Evolutionary conservation across 371 early-diverging fungal genomes (phyloP).

Genomic region (Chytridium lagenaria): DNA sequence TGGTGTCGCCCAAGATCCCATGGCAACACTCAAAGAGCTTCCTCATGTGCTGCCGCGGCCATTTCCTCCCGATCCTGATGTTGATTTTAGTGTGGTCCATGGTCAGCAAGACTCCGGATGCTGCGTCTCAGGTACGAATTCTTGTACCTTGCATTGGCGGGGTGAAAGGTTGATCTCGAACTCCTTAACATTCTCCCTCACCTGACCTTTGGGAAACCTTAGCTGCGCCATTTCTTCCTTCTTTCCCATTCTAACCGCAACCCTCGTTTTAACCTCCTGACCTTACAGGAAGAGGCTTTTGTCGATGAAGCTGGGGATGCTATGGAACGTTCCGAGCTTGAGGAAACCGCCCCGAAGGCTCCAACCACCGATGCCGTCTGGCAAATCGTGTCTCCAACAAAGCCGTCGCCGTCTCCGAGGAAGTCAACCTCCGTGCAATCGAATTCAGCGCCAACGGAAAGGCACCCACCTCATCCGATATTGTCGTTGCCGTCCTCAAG

Average conservation of each 20-base stretch:
- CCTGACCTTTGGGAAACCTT: no score
- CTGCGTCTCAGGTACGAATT: neutral
- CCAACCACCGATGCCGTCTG: constrained; percentile 28
- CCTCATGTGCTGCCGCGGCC: constrained; percentile 19
- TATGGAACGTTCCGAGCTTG: constrained; percentile 34
- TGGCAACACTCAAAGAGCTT: constrained; percentile 19
- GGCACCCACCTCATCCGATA: constrained; percentile 40
- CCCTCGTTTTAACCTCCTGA: neutral
- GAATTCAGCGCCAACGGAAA: constrained; percentile 31
- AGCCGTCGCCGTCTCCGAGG: constrained; percentile 50
- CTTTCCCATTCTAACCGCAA: neutral
- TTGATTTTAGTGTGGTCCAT: neutral
- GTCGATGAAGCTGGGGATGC: constrained; percentile 2
- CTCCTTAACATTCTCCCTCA: no score
- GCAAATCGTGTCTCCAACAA: constrained; percentile 46
- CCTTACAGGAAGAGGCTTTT: constrained; percentile 7
- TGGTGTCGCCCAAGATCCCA: constrained; percentile 19
- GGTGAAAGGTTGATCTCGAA: no score
- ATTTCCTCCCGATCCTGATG: neutral
- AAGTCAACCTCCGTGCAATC: constrained; percentile 48
- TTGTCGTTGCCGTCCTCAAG: constrained; percentile 39
- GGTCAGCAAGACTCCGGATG: neutral
- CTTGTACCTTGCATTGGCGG: neutral
- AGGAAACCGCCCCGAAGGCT: constrained; percentile 15
- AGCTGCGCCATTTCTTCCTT: neutral